Percentiles rank a stretch among this genome's conserved stretches.
Conservation (phyloP, 2,329 filamentous ascomycete species). For the Aspergillus awamori region DNA sequence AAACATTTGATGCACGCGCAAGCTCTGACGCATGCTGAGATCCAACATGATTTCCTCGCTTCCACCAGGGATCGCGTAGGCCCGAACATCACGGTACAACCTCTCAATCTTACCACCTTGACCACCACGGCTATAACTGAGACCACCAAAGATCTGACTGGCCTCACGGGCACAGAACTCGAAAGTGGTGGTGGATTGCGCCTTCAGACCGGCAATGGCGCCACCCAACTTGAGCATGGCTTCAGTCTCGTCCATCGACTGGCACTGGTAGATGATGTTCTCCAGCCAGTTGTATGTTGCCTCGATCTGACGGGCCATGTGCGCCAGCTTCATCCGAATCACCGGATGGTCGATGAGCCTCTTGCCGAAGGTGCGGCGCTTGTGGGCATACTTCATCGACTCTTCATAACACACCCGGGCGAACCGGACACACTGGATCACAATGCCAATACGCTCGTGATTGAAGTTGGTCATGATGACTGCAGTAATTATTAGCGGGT, state of each 20-base stretch:
- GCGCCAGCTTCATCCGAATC: conserved; percentile 94
- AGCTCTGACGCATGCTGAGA: conserved; percentile 85
- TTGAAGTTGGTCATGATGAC: conserved; percentile 99
- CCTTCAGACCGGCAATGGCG: conserved; percentile 90
- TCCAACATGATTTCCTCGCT: conserved; percentile 99
- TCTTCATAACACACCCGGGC: conserved; percentile 96
- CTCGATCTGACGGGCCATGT: conserved; percentile 98
- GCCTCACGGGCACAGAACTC: conserved; percentile 98
- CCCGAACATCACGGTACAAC: conserved; percentile 90
- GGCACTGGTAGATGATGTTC: conserved; percentile 89
- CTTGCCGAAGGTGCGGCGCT: conserved; percentile 95
- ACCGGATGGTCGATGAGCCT: conserved; percentile 95
- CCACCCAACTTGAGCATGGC: conserved; percentile 95
- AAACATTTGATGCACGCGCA: conserved; percentile 84
- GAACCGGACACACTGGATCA: conserved; percentile 96
- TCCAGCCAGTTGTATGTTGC: conserved; percentile 97
- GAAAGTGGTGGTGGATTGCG: conserved; percentile 89
- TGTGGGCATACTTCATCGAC: conserved; percentile 93
- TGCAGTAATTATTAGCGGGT: conserved; percentile 29
- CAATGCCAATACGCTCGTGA: conserved; percentile 97
- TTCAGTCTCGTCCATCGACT: conserved; percentile 90
- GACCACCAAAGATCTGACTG: conserved; percentile 93
- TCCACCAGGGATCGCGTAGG: conserved; percentile 94
- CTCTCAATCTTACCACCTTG: conserved; percentile 96
- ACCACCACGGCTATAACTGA: conserved; percentile 88